These are phyloP conservation scores for Termitomyces titanicus DNA, from an alignment of 768 basidiomycete species.

Conservation along the genomic window DNA sequence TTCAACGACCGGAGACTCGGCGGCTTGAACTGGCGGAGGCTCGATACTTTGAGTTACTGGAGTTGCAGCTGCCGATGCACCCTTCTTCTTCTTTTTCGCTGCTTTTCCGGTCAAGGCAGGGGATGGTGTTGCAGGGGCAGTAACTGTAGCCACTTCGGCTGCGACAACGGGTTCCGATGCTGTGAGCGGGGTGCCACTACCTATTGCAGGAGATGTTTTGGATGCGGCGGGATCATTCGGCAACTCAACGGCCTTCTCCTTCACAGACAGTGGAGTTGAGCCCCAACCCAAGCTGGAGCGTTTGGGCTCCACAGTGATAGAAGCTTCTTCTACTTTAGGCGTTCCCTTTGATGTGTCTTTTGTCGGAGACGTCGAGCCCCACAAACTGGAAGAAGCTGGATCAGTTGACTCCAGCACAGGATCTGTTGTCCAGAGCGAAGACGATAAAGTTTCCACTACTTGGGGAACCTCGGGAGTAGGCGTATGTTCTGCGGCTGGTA, in stretches of 20 bases:
- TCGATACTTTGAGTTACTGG: conserved; percentile 10
- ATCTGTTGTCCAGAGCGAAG: conserved; percentile 42
- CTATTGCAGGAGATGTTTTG: conserved; percentile 17
- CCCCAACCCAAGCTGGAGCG: conserved; percentile 3
- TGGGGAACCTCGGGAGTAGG: conserved; percentile 16
- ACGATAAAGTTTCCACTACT: conserved; percentile 39
- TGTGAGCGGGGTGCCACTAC: conserved; percentile 12
- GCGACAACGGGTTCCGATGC: conserved; percentile 8
- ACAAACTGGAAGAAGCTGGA: conserved; percentile 1
- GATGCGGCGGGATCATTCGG: neutral
- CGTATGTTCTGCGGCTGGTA: conserved; percentile 11
- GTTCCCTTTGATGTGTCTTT: conserved; percentile 14
- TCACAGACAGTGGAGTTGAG: conserved; percentile 7
- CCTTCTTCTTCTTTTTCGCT: conserved; percentile 14
- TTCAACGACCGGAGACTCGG: conserved; percentile 3
- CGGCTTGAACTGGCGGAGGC: neutral
- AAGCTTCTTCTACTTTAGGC: conserved; percentile 12
- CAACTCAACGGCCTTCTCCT: neutral
- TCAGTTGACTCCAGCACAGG: conserved; percentile 6
- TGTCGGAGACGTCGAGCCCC: conserved; percentile 4
- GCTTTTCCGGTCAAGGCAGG: conserved; percentile 3
- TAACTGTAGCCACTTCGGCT: conserved; percentile 4
- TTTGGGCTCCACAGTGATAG: conserved; percentile 5
- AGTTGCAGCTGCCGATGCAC: conserved; percentile 7
- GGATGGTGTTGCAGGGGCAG: conserved; percentile 3